Evolutionary conservation across 1,284 basidiomycete genomes (phyloP).

Genomic region (Bondarzewia mesenterica): DNA sequence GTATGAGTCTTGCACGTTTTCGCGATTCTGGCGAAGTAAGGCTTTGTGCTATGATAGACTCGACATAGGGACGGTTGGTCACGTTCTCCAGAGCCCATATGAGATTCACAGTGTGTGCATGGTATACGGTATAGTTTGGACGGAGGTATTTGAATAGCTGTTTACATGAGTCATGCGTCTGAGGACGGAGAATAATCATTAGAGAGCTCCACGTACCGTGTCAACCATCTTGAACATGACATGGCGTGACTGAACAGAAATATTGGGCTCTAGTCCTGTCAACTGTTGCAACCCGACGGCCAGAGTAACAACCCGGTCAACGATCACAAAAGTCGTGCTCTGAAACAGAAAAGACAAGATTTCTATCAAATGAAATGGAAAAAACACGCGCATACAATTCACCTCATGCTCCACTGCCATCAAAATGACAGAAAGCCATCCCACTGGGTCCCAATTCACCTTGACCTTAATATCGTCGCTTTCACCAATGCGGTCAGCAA

Average conservation of each 20-base stretch:
- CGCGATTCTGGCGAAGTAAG: slow-evolving; percentile 46
- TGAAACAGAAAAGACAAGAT: slow-evolving; percentile 18
- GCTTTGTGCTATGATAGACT: slow-evolving; percentile 69
- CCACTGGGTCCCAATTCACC: slow-evolving; percentile 46
- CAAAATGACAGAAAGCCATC: slow-evolving; percentile 48
- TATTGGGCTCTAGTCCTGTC: slow-evolving; percentile 39
- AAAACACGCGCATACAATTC: slow-evolving; percentile 16
- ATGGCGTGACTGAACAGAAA: slow-evolving; percentile 45
- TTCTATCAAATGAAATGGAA: too few relatives aligned
- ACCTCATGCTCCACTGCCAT: slow-evolving; percentile 47
- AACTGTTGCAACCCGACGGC: slow-evolving; percentile 49
- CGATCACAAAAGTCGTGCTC: slow-evolving; percentile 56
- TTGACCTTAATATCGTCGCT: slow-evolving; percentile 20
- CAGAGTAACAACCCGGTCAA: slow-evolving; percentile 59
- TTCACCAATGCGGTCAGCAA: slow-evolving; percentile 37
- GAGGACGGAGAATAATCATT: background rate
- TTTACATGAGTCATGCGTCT: slow-evolving; percentile 7
- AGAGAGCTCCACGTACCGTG: slow-evolving; percentile 25
- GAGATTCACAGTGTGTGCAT: slow-evolving; percentile 77
- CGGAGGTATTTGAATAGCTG: slow-evolving; percentile 75
- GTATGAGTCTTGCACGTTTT: slow-evolving; percentile 55
- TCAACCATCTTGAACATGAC: slow-evolving; percentile 51
- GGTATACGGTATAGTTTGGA: slow-evolving; percentile 62
- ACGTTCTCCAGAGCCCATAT: slow-evolving; percentile 78
- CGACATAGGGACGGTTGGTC: slow-evolving; percentile 57